These are phyloP conservation scores for Candida boidinii DNA, from an alignment of 805 yeast species.

Conservation along the genomic window DNA sequence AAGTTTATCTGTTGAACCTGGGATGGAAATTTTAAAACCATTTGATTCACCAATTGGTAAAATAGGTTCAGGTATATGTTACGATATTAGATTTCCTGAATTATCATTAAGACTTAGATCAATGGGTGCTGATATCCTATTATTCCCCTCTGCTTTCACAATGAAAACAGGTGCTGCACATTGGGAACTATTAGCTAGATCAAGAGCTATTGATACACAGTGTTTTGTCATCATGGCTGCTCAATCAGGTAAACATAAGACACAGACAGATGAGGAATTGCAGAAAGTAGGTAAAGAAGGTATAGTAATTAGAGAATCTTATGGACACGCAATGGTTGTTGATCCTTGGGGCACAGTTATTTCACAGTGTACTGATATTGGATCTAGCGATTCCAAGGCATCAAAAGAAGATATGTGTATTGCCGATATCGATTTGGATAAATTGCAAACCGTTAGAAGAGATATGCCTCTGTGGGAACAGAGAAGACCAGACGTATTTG, in stretches of 20 bases:
- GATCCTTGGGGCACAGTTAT: conserved; percentile 87
- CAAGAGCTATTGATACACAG: conserved; percentile 87
- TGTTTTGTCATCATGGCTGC: conserved; percentile 84
- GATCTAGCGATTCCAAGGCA: too few species aligned
- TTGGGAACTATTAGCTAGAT: conserved; percentile 72
- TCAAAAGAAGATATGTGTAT: conserved; percentile 35
- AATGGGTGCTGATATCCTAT: conserved; percentile 65
- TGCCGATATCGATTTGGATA: conserved; percentile 59
- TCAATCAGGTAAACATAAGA: conserved; percentile 71
- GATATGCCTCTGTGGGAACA: conserved; percentile 78
- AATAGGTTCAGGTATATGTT: conserved; percentile 71
- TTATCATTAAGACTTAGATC: conserved; percentile 54
- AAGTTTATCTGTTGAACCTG: conserved; percentile 77
- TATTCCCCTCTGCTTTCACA: conserved; percentile 92
- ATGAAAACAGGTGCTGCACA: conserved; percentile 87
- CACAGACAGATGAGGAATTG: conserved; percentile 30
- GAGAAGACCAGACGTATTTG: conserved; percentile 54
- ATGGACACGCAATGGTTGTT: conserved; percentile 81
- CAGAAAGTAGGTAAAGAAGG: conserved; percentile 18
- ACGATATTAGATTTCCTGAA: conserved; percentile 85
- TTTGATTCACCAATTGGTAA: conserved; percentile 52
- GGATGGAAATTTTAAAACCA: conserved; percentile 43
- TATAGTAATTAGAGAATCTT: conserved; percentile 52
- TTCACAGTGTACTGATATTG: conserved; percentile 44
- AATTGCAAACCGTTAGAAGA: conserved; percentile 40